These are phyloP conservation scores for Crucihimalaya himalaica DNA, from an alignment of 345 rosid genomes.

Conservation along the genomic window DNA sequence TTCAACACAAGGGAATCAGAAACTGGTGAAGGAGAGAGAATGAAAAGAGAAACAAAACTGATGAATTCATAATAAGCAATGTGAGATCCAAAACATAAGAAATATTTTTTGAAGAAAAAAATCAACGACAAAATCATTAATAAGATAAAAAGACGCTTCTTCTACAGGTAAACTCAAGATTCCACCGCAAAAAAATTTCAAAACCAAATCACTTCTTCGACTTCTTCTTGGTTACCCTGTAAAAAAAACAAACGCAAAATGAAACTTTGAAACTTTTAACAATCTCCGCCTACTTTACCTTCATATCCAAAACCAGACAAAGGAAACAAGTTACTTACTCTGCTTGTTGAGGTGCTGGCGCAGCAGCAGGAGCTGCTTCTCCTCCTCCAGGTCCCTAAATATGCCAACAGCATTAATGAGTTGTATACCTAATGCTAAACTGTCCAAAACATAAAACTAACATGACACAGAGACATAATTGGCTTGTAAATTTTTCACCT, in stretches of 20 bases:
- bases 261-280: neutral
- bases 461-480: neutral
- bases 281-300: neutral
- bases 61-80: neutral
- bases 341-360: constrained; percentile 38
- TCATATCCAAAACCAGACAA: neutral
- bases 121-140: constrained; percentile 11
- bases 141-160: constrained; percentile 16
- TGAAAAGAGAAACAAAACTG: constrained; percentile 9
- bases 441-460: neutral
- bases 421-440: too few species aligned
- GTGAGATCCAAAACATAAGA: constrained; percentile 7
- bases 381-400: constrained; percentile 49
- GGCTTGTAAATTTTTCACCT: constrained; percentile 36
- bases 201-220: constrained; percentile 42
- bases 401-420: neutral
- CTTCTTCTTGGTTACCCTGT: constrained; percentile 47
- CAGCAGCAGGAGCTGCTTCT: constrained; percentile 32
- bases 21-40: neutral
- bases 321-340: constrained; percentile 40
- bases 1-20: neutral
- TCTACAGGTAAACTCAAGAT: constrained; percentile 24
- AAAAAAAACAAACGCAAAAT: neutral
- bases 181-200: neutral
- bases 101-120: neutral